Base-by-base conservation (phyloP, 2,329 filamentous ascomycete genomes). In the Pseudocercospora cruenta region DNA sequence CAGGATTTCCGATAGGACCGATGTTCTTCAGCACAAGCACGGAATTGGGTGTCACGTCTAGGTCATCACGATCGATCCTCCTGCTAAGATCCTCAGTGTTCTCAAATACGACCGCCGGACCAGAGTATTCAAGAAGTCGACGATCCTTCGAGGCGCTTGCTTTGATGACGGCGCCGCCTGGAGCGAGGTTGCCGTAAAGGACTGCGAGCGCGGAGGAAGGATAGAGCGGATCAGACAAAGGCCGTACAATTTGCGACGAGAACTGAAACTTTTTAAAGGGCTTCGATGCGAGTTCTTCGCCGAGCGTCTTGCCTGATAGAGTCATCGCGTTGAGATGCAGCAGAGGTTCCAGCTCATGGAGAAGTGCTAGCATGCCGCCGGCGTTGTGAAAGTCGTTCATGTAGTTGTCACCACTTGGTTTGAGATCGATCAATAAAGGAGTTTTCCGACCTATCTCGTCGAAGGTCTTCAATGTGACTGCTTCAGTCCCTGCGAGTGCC, bases 311-410 rank as follows among this genome's bases (percentile, higher is more conserved):
- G 1, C 82, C 83, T 0, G 78, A 80, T 59, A 84, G 80, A 0
- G 83, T 84, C 72, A 73, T 75, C 4, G 82, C 83, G 14, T 80
- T 75, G 8, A 84, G 77, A 66, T 82, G 77, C 9, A 85, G 75
- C 3, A 85, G 74, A 5, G 82, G 82, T 5, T 78, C 77, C 4
- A 85, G 74, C 0, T 78, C 80, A 62, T 83, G 81, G 22, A 85
- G 68, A 6, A 85, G 70, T 3, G 81, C 81, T 26, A 82, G 70
- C 82, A 85, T 84, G 3, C 83, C 83, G 1, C 83, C 83, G 0
- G 82, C 82, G 65, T 84, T 83, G 67, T 85, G 83, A 63, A 85
- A 85, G 68, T 85, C 83, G n/a, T 78, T 82, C 83, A 85, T 85
- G 69, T 84, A 85, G 65, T 84, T 84, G 65, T 84, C 82, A 2